phyloP scores from a whole-genome alignment of 2,329 filamentous ascomycete species.

The Cryphonectria parasitica region DNA sequence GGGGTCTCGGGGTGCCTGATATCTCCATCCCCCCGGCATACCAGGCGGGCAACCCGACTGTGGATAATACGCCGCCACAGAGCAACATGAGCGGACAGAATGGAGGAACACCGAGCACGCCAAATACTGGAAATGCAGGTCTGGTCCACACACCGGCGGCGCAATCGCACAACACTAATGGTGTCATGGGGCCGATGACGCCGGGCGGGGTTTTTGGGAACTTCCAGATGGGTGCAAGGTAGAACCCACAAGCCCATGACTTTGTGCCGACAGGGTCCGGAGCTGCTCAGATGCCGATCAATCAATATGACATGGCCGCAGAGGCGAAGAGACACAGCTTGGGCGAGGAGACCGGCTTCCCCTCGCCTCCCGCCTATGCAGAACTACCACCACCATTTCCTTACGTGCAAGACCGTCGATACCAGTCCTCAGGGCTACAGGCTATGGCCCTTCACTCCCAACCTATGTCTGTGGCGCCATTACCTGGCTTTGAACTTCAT shows the following conservation, averaged over 20 bases:
- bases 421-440: not conserved
- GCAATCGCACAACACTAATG: slow-evolving; percentile 60
- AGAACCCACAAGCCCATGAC: slow-evolving; percentile 22
- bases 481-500: not conserved
- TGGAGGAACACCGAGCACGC: slow-evolving; percentile 57
- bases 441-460: not conserved
- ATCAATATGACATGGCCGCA: not conserved
- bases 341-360: not conserved
- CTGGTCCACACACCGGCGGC: slow-evolving; percentile 54
- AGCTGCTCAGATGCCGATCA: not conserved
- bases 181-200: slow-evolving; percentile 72
- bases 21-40: slow-evolving; percentile 42
- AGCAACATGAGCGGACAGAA: slow-evolving; percentile 46
- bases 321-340: too few species aligned
- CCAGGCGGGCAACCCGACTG: slow-evolving; percentile 32
- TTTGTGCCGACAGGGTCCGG: not conserved
- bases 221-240: slow-evolving; percentile 58
- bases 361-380: not conserved
- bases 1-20: slow-evolving; percentile 82
- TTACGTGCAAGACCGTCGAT: not conserved
- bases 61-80: slow-evolving; percentile 47
- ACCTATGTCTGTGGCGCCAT: not conserved
- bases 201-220: slow-evolving; percentile 78
- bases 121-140: slow-evolving; percentile 63
- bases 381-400: not conserved